phyloP scores from a whole-genome alignment of 805 yeast species.

The Komagataella pseudopastoris region DNA sequence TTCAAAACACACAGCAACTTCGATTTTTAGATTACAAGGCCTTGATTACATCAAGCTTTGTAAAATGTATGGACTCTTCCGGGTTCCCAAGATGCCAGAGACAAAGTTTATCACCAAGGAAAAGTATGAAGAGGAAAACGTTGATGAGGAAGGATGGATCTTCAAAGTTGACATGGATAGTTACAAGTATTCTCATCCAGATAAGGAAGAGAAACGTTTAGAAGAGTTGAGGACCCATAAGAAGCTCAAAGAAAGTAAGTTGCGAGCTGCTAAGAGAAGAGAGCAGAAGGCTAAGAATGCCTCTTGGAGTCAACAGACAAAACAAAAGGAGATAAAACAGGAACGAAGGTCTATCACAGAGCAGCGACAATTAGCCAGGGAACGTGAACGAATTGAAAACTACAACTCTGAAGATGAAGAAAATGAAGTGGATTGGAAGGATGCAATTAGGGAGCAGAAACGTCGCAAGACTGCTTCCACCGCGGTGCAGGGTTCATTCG shows the following conservation, averaged over 20 bases:
- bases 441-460: conserved; percentile 52
- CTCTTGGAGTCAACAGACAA: conserved; percentile 72
- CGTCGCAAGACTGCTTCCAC: conserved; percentile 29
- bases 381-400: conserved; percentile 28
- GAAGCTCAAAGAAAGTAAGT: conserved; percentile 20
- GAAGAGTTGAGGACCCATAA: conserved; percentile 38
- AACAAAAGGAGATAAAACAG: conserved; percentile 44
- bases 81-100: conserved; percentile 95
- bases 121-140: conserved; percentile 5
- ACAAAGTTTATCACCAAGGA: conserved; percentile 33
- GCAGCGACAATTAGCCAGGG: conserved; percentile 56
- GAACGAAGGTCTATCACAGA: conserved; percentile 58
- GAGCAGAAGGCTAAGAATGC: conserved; percentile 37
- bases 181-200: conserved; percentile 49
- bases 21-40: conserved; percentile 66
- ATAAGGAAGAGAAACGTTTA: conserved; percentile 48
- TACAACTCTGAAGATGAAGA: conserved; percentile 27
- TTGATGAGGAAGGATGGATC: conserved; percentile 71
- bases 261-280: conserved; percentile 27
- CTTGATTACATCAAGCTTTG: conserved; percentile 68
- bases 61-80: conserved; percentile 60
- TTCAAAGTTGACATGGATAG: conserved; percentile 52
- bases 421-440: conserved; percentile 76
- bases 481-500: conserved; percentile 46
- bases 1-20: conserved; percentile 75